These are phyloP conservation scores for Hypoxylon subgilvum DNA, from an alignment of 495 filamentous ascomycete genomes.

Conservation along the genomic window DNA sequence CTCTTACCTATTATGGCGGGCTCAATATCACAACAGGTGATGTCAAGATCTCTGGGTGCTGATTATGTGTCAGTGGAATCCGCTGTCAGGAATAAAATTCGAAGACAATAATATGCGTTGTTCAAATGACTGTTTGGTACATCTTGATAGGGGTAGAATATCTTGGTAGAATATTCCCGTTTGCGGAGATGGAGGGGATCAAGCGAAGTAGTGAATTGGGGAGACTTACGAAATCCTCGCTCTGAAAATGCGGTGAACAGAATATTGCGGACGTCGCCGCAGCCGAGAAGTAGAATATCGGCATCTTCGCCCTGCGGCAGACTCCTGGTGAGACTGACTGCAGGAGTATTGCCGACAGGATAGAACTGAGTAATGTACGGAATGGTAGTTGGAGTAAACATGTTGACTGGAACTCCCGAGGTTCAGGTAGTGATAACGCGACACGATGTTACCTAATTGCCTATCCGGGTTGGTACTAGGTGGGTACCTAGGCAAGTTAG, in stretches of 20 bases:
- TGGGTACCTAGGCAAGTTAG: too few relatives aligned
- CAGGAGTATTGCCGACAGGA: conserved; percentile 41
- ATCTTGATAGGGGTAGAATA: too few relatives aligned
- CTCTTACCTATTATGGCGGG: conserved; percentile 36
- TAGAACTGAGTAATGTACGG: conserved; percentile 19
- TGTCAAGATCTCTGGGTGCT: conserved; percentile 37
- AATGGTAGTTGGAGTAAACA: conserved; percentile 19
- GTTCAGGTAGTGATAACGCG: too few relatives aligned
- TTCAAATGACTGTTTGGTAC: too few relatives aligned
- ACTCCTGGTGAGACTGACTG: conserved; percentile 37
- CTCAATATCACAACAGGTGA: conserved; percentile 43
- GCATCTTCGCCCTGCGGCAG: conserved; percentile 36
- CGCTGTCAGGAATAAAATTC: background rate
- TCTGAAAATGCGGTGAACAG: conserved; percentile 41
- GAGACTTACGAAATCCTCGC: conserved; percentile 28
- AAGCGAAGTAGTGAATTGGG: too few relatives aligned
- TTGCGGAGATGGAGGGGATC: too few relatives aligned
- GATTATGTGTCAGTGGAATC: conserved; percentile 2
- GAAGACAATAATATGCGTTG: too few relatives aligned
- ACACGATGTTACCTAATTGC: too few relatives aligned
- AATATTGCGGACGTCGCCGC: conserved; percentile 43
- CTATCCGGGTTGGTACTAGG: too few relatives aligned
- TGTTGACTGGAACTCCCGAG: too few relatives aligned
- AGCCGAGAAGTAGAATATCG: conserved; percentile 44
- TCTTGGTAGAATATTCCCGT: too few relatives aligned